Conservation (phyloP, 768 basidiomycete genomes). For the Collybia mongolica region DNA sequence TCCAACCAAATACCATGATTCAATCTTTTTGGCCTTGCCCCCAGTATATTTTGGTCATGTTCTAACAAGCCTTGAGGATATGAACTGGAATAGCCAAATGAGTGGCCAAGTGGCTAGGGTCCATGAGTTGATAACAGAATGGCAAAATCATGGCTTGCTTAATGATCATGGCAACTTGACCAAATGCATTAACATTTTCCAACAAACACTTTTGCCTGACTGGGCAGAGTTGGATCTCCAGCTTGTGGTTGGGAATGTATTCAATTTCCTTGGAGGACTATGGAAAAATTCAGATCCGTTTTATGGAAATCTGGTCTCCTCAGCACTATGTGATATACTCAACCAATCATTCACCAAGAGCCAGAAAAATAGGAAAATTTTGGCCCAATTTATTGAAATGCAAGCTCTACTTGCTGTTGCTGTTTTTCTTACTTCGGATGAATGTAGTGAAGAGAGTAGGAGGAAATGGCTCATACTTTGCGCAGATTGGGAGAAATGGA, state of each 20-base stretch:
- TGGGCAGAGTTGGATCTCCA: slow-evolving; percentile 3
- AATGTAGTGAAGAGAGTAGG: slow-evolving; percentile 2
- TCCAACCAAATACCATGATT: slow-evolving; percentile 1
- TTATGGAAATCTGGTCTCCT: slow-evolving; percentile 3
- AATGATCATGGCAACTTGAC: background rate
- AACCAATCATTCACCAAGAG: background rate
- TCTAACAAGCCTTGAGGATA: background rate
- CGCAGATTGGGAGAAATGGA: background rate
- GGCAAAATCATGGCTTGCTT: slow-evolving; percentile 1
- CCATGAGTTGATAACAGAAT: slow-evolving; percentile 3
- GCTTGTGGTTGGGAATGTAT: background rate
- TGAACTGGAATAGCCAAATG: background rate
- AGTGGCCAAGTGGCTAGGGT: slow-evolving; percentile 3
- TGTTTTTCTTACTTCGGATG: slow-evolving; percentile 5
- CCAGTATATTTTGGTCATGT: slow-evolving; percentile 3
- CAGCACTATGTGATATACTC: slow-evolving; percentile 3
- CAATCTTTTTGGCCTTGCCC: slow-evolving; percentile 5
- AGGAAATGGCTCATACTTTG: background rate
- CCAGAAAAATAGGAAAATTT: background rate
- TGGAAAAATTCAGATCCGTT: slow-evolving; percentile 8
- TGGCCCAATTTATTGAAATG: slow-evolving; percentile 6
- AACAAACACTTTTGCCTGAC: background rate
- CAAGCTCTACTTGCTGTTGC: slow-evolving; percentile 3
- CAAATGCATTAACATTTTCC: background rate
- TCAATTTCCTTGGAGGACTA: slow-evolving; percentile 2